phyloP scores from a whole-genome alignment of 805 yeast genomes.

The Wickerhamia fluorescens region DNA sequence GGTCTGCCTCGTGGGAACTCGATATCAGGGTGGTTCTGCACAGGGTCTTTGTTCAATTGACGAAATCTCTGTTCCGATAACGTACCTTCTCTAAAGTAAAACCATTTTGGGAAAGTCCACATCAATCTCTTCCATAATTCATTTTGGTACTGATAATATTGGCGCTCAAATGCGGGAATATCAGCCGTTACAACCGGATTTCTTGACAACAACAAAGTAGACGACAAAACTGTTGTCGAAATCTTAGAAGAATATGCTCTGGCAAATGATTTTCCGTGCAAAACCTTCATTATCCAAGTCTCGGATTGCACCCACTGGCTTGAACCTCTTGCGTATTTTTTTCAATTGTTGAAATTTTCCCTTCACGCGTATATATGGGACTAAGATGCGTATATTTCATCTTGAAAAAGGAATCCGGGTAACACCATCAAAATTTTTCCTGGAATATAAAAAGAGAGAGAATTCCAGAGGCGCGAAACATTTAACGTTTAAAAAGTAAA shows the following conservation, averaged over 20 bases:
- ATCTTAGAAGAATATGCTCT: conserved; percentile 7
- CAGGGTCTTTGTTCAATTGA: conserved; percentile 70
- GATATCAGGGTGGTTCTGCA: conserved; percentile 63
- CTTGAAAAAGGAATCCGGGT: too few species aligned
- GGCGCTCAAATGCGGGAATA: conserved; percentile 59
- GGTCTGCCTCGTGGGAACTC: conserved; percentile 82
- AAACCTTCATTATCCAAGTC: not conserved
- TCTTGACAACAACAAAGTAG: conserved; percentile 67
- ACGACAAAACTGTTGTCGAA: conserved; percentile 13
- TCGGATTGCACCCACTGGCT: not conserved
- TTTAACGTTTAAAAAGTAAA: too few species aligned
- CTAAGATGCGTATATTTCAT: too few species aligned
- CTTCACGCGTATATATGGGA: conserved; percentile 9
- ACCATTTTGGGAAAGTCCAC: conserved; percentile 97
- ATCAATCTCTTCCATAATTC: conserved; percentile 83
- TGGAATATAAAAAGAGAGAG: too few species aligned
- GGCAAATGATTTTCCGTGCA: conserved; percentile 3
- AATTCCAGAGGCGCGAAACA: too few species aligned
- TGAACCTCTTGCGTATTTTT: too few species aligned
- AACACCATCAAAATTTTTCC: too few species aligned
- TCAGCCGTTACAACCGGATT: conserved; percentile 81
- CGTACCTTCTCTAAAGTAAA: conserved; percentile 85
- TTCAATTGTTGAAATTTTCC: conserved; percentile 9
- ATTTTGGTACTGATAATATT: conserved; percentile 75
- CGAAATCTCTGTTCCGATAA: conserved; percentile 76